phyloP scores from a whole-genome alignment of 2,329 filamentous ascomycete genomes.

The Arthrocladium fulminans region DNA sequence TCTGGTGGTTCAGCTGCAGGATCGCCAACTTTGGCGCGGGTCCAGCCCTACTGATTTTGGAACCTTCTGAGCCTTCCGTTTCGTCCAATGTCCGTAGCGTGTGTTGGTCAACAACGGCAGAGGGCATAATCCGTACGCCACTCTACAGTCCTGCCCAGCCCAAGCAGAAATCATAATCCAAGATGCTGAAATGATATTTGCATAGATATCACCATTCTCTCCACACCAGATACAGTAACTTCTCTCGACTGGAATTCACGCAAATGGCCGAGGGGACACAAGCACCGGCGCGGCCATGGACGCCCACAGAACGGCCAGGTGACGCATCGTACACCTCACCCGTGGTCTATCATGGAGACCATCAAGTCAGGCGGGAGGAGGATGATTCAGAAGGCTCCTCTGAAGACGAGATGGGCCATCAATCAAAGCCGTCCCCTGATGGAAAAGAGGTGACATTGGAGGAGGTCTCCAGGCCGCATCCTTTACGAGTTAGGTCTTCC shows the following conservation, averaged over 20 bases:
- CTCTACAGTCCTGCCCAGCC: not conserved
- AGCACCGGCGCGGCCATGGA: constrained; percentile 5
- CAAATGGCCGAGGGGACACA: constrained; percentile 1
- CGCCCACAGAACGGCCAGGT: constrained; percentile 6
- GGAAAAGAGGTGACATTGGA: not conserved
- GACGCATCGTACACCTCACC: constrained; percentile 5
- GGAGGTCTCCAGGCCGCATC: not conserved
- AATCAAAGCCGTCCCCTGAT: not conserved
- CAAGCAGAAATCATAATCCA: not conserved
- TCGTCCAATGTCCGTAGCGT: not conserved
- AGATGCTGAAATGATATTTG: not conserved
- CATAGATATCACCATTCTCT: not conserved
- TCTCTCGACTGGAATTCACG: not conserved
- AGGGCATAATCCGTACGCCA: not conserved
- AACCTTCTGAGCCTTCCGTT: not conserved
- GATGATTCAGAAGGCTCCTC: constrained; percentile 4
- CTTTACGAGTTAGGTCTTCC: not conserved
- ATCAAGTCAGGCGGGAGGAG: not conserved
- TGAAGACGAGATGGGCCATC: not conserved
- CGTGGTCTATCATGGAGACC: constrained; percentile 7
- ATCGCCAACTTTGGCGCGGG: not conserved
- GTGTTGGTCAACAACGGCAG: not conserved
- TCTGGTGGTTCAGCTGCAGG: not conserved
- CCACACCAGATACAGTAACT: not conserved
- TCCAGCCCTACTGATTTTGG: not conserved